These are phyloP conservation scores for Dendrostoma leiphaemia DNA, from an alignment of 2,329 filamentous ascomycete genomes.

Conservation along the genomic window DNA sequence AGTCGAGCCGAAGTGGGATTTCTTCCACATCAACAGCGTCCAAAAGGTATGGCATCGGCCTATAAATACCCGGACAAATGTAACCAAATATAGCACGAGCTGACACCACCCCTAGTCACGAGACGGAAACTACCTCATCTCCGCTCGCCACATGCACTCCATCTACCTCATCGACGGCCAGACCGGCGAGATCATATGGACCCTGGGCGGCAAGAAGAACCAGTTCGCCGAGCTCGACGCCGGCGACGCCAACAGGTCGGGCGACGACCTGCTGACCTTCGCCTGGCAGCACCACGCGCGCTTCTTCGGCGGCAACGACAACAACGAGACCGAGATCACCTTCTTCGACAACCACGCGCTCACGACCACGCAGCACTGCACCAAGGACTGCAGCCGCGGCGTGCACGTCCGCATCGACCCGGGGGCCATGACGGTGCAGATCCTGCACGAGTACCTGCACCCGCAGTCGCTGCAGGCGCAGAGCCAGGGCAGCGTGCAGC, in stretches of 20 bases:
- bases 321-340: constrained; percentile 26
- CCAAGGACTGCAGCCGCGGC: constrained; percentile 30
- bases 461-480: constrained; percentile 32
- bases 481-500: constrained; percentile 41
- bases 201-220: constrained; percentile 47
- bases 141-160: constrained; percentile 45
- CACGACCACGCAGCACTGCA: constrained; percentile 28
- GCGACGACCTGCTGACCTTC: constrained; percentile 16
- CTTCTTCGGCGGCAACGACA: constrained; percentile 34
- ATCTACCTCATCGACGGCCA: constrained; percentile 46
- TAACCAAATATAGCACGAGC: not conserved
- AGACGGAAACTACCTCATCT: constrained; percentile 52
- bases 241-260: not conserved
- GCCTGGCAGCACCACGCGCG: constrained; percentile 49
- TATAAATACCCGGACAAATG: constrained; percentile 14
- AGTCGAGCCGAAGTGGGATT: constrained; percentile 23
- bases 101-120: constrained; percentile 8
- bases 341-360: constrained; percentile 45
- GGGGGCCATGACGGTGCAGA: constrained; percentile 37
- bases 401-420: constrained; percentile 37
- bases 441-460: constrained; percentile 37
- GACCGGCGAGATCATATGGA: constrained; percentile 49
- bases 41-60: constrained; percentile 17
- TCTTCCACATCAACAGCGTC: constrained; percentile 55
- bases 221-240: constrained; percentile 34